A percentile compares a stretch with the other conserved stretches of the same genome.
These are phyloP conservation scores for Zygosaccharomyces sapae DNA, from an alignment of 1,139 yeast species.

Conservation along the genomic window DNA sequence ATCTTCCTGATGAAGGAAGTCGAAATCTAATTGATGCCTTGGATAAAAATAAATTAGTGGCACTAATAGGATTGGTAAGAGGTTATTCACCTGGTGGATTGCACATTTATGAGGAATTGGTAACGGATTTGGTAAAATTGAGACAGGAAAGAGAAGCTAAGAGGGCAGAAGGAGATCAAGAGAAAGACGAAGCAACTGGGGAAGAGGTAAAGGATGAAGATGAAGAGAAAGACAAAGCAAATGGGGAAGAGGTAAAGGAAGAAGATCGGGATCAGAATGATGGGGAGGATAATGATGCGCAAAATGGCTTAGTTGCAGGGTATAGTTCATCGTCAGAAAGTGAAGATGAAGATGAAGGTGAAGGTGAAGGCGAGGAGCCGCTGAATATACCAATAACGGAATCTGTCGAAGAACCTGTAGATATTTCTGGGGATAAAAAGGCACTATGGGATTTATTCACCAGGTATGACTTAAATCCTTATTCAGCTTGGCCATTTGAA, in stretches of 20 bases:
- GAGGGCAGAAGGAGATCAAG: constrained; percentile 8
- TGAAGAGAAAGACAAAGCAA: constrained; percentile 9
- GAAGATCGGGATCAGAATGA: constrained; percentile 17
- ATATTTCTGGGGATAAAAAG: constrained; percentile 1
- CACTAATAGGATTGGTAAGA: constrained; percentile 45
- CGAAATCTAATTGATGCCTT: constrained; percentile 32
- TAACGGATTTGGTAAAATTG: constrained; percentile 16
- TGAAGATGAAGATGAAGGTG: constrained; percentile 13
- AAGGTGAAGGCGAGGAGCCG: constrained; percentile 5
- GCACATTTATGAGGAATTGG: constrained; percentile 27
- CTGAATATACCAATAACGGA: constrained; percentile 1
- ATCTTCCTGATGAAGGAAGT: constrained; percentile 38
- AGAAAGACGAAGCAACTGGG: background rate
- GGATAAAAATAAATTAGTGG: constrained; percentile 39
- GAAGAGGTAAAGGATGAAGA: constrained; percentile 10
- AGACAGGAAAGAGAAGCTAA: constrained; percentile 11
- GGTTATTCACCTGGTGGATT: constrained; percentile 36
- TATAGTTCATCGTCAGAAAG: constrained; percentile 17
- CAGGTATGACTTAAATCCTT: constrained; percentile 24
- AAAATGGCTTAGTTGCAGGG: constrained; percentile 12
- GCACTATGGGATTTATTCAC: constrained; percentile 21
- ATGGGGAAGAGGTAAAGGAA: constrained; percentile 8
- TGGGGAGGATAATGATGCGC: constrained; percentile 13
- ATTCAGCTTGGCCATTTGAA: constrained; percentile 30
- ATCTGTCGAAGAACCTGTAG: constrained; percentile 1